Conservation (phyloP, 2,329 filamentous ascomycete genomes). For the Xylariales sp. region DNA sequence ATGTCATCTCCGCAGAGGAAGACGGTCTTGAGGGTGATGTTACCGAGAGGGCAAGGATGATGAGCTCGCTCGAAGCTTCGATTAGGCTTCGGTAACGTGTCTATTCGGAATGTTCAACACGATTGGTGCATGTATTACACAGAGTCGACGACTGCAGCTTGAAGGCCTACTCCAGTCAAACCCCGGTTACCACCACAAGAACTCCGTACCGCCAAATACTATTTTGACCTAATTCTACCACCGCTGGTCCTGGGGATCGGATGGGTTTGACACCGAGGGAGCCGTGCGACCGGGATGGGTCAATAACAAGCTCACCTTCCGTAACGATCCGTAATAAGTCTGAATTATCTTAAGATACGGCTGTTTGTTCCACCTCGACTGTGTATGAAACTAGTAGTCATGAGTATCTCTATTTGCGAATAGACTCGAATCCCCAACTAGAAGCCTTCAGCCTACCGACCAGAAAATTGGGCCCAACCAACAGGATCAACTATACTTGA, state of each 20-base stretch:
- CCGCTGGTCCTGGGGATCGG: background rate
- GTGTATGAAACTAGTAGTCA: background rate
- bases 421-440: background rate
- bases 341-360: background rate
- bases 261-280: too few species aligned
- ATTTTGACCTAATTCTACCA: background rate
- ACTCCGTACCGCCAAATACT: background rate
- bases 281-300: too few species aligned
- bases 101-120: background rate
- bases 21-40: slow-evolving; percentile 47
- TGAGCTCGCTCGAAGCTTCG: slow-evolving; percentile 64
- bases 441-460: background rate
- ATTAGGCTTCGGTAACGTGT: slow-evolving; percentile 57
- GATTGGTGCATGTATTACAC: background rate
- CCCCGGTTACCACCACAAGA: background rate
- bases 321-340: background rate
- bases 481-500: slow-evolving; percentile 5
- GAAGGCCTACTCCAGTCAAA: background rate
- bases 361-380: background rate
- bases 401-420: background rate
- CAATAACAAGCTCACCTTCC: background rate
- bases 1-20: slow-evolving; percentile 60
- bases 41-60: slow-evolving; percentile 58
- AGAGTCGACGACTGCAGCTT: background rate
- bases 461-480: slow-evolving; percentile 27